phyloP scores from a whole-genome alignment of 2,329 filamentous ascomycete genomes.

The Drechslerella stenobrocha region DNA sequence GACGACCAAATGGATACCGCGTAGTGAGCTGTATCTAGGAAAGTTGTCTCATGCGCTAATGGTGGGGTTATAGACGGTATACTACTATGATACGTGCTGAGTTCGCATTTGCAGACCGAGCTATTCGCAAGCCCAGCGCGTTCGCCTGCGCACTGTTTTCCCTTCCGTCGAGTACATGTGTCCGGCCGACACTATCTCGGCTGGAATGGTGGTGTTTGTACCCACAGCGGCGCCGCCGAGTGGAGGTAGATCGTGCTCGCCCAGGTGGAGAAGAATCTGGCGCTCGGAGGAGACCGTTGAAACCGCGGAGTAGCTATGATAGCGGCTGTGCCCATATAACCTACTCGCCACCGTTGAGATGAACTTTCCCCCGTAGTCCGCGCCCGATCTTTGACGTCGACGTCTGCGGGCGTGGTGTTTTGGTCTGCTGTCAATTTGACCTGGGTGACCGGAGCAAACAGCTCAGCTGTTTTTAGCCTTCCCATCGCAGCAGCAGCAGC shows the following conservation, averaged over 20 bases:
- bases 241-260: neutral
- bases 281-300: neutral
- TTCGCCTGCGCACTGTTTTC: neutral
- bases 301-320: neutral
- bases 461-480: neutral
- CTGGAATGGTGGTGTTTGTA: neutral
- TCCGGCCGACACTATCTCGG: neutral
- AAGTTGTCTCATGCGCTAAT: neutral
- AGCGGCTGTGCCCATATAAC: neutral
- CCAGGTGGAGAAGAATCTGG: neutral
- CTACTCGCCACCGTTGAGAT: neutral
- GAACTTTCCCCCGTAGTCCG: neutral
- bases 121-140: neutral
- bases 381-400: no score
- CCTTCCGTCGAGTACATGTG: neutral
- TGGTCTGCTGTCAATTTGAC: neutral
- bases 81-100: neutral
- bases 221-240: neutral
- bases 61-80: slow-evolving; percentile 23
- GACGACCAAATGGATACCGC: slow-evolving; percentile 90
- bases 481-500: neutral
- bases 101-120: slow-evolving; percentile 1
- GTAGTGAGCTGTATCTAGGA: slow-evolving; percentile 57
- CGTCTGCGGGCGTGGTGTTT: no score
- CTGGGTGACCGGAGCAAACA: slow-evolving; percentile 4